These are phyloP conservation scores for Saccharomyces mikatae DNA, from an alignment of 805 yeast species.

Conservation along the genomic window DNA sequence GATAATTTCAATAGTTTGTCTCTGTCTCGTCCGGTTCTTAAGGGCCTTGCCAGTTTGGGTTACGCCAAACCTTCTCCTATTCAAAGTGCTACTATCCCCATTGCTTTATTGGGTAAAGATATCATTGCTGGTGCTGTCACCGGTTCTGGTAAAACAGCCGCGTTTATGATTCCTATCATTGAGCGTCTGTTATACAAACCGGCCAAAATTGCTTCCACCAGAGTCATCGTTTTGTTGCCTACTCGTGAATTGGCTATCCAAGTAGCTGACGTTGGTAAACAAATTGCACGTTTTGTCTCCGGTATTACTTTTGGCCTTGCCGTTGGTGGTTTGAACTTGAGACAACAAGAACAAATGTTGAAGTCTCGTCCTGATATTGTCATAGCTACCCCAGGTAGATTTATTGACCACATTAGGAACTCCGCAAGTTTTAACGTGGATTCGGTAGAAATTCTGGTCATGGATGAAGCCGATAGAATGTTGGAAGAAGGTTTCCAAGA, in stretches of 20 bases:
- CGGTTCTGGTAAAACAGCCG: constrained; percentile 99
- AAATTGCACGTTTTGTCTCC: constrained; percentile 66
- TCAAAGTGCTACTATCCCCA: constrained; percentile 88
- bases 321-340: constrained; percentile 92
- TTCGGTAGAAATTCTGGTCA: constrained; percentile 80
- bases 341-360: constrained; percentile 92
- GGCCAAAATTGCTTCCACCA: constrained; percentile 72
- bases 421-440: constrained; percentile 90
- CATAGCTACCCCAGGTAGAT: constrained; percentile 97
- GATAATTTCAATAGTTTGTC: constrained; percentile 66
- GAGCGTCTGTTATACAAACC: constrained; percentile 90
- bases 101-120: constrained; percentile 89
- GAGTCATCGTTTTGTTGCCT: constrained; percentile 87
- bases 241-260: constrained; percentile 98
- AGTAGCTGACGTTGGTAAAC: constrained; percentile 87
- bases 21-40: constrained; percentile 82
- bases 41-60: constrained; percentile 73
- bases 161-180: constrained; percentile 90
- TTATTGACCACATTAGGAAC: constrained; percentile 92
- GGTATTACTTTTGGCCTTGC: constrained; percentile 87
- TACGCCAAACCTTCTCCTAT: constrained; percentile 88
- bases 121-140: constrained; percentile 98
- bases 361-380: constrained; percentile 91
- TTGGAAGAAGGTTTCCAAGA: constrained; percentile 97
- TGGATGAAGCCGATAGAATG: constrained; percentile 99